A percentile compares a stretch with the other conserved stretches of the same genome.
Conservation (phyloP, 2,329 filamentous ascomycete species). For the Aspergillus spinulosporus region DNA sequence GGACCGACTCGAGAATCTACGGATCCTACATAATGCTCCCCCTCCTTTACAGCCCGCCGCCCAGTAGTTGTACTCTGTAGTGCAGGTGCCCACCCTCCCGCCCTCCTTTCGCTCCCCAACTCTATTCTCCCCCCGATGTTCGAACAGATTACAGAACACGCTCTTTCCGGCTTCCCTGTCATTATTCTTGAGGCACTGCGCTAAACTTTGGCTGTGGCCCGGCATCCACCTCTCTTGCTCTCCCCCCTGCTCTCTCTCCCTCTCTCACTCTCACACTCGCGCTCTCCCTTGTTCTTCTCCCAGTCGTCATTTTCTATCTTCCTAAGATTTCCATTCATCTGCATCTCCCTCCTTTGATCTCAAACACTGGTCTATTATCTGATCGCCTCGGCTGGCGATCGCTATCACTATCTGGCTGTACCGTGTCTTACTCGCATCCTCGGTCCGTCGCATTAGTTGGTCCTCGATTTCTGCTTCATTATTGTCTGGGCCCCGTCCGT, state of each 20-base stretch:
- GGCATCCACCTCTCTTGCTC: slow-evolving; percentile 17
- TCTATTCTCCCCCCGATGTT: slow-evolving; percentile 16
- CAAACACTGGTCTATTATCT: slow-evolving; percentile 6
- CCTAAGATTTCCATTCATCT: slow-evolving; percentile 8
- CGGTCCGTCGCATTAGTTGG: slow-evolving; percentile 24
- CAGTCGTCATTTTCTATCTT: slow-evolving; percentile 18
- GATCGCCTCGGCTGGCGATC: slow-evolving; percentile 2
- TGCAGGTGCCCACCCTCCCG: not conserved
- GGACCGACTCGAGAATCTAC: not conserved
- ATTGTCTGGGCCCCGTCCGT: slow-evolving; percentile 10
- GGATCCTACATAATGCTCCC: not conserved
- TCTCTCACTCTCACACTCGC: slow-evolving; percentile 13
- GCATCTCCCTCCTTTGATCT: slow-evolving; percentile 13
- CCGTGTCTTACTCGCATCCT: slow-evolving; percentile 21
- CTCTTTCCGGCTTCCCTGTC: slow-evolving; percentile 12
- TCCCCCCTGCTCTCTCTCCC: not conserved
- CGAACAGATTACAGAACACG: not conserved
- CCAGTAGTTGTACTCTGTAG: not conserved
- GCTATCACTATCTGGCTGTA: slow-evolving; percentile 13
- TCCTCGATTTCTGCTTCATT: slow-evolving; percentile 9
- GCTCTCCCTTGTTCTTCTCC: slow-evolving; percentile 12
- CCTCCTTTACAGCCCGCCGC: not conserved
- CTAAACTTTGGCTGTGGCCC: slow-evolving; percentile 10
- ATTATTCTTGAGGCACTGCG: slow-evolving; percentile 4
- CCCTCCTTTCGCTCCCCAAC: slow-evolving; percentile 9